Evolutionary conservation across 1,284 basidiomycete species (phyloP), one percentile per base, ranked within the genome.

Genomic region (Heterobasidion annosum): DNA sequence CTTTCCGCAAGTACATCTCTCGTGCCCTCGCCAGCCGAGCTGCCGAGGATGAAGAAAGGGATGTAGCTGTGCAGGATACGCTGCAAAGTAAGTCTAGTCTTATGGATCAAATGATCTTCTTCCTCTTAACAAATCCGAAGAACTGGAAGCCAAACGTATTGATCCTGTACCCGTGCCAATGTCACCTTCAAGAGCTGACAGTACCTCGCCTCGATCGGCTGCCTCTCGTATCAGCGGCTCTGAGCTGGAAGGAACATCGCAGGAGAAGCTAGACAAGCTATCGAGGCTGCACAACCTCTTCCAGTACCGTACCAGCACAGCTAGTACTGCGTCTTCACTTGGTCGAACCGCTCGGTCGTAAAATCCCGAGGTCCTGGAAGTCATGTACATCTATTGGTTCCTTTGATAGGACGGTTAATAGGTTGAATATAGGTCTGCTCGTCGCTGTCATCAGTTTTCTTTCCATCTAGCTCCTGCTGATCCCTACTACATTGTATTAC

Each of bases 1-100:
- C 86, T 1, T 92, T 92, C 73, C 77, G 85, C 54, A 91, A 91
- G 66, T 92, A 92, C 62, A 91, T 92, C 62, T 88, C 82, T 43
- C 80, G 89, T 54, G 90, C 89, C 5, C 68, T 92, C 19, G 88
- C 89, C 0, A 91, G 81, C 65, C 79, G 92, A 55, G 90, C 90
- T 15, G 86, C 87, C 6, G 91, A 94, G 63, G 91, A 93, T 63
- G 78, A 87, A 59, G 91, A 93, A 64, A 72, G 88, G 60, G 78
- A 82, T 54, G 84, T 79, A 25, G 88, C 83, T 5, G 88, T 91
- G 25, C 80, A 85, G 16, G 81, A 87, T 62, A 90, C 88, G 0
- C 65, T 91, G 52, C 86, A 85, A 2, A 88, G 88, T 91, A 63
- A 59, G 85, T 76, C 19, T 40, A 16, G 16, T 45, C 49, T 54